phyloP scores from a whole-genome alignment of 1,284 basidiomycete species.

The Heterobasidion occidentale region DNA sequence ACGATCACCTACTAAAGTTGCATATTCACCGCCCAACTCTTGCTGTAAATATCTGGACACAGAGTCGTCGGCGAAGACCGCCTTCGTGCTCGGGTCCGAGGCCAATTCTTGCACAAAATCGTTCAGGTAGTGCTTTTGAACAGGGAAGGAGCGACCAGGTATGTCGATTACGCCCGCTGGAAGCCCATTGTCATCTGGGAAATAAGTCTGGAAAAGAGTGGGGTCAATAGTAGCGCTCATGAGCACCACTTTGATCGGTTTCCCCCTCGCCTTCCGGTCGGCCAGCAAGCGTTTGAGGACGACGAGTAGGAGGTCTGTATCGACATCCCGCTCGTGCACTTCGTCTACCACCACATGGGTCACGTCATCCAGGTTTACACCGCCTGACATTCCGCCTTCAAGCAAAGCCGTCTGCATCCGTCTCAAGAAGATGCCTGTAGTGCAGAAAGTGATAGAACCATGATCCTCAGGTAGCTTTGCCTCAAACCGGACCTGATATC shows the following conservation, averaged over 20 bases:
- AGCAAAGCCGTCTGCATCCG: constrained; percentile 77
- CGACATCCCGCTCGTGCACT: constrained; percentile 94
- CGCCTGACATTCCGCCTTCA: constrained; percentile 24
- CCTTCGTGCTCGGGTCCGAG: constrained; percentile 31
- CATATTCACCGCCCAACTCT: constrained; percentile 47
- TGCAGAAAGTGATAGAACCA: constrained; percentile 91
- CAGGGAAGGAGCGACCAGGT: constrained; percentile 91
- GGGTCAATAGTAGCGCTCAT: constrained; percentile 98
- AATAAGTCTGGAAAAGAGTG: constrained; percentile 84
- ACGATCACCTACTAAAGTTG: constrained; percentile 3
- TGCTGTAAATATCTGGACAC: constrained; percentile 72
- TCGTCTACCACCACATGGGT: constrained; percentile 95
- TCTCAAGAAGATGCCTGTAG: constrained; percentile 88
- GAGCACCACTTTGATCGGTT: constrained; percentile 83
- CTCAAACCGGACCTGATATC: constrained; percentile 94
- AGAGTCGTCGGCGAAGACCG: constrained; percentile 74
- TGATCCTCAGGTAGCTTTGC: constrained; percentile 73
- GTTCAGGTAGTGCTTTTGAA: constrained; percentile 77
- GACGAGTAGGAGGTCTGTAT: constrained; percentile 89
- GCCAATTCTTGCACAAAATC: constrained; percentile 61
- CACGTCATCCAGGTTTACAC: constrained; percentile 65
- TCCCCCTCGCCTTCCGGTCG: constrained; percentile 66
- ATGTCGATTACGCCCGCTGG: constrained; percentile 78
- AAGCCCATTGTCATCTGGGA: constrained; percentile 54
- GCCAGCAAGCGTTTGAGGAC: constrained; percentile 83